Percentiles rank a stretch among this genome's conserved stretches.
These are phyloP conservation scores for Colletotrichum karsti DNA, from an alignment of 2,329 filamentous ascomycete genomes.

Conservation along the genomic window DNA sequence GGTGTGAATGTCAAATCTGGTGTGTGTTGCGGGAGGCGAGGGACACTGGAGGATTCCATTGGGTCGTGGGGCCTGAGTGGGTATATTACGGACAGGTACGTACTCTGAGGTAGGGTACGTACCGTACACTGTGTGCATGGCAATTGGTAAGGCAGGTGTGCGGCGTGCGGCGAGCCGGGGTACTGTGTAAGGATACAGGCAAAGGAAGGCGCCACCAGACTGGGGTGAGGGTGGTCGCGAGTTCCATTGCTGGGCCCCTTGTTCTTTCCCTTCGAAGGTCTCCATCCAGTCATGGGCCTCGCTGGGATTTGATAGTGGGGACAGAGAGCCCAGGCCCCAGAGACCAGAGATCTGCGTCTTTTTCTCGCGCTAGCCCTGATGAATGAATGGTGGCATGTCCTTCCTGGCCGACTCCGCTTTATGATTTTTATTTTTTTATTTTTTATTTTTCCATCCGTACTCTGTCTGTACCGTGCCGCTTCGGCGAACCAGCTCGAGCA, in stretches of 20 bases:
- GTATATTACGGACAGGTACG: too few species aligned
- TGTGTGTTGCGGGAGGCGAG: neutral
- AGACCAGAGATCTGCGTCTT: slow-evolving; percentile 31
- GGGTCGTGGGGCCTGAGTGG: too few species aligned
- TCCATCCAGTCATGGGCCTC: neutral
- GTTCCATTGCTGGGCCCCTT: neutral
- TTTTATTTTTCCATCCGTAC: too few species aligned
- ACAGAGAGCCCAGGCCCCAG: slow-evolving; percentile 21
- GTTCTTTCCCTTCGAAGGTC: slow-evolving; percentile 1
- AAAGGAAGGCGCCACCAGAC: neutral
- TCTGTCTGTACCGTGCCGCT: too few species aligned
- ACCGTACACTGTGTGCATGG: neutral
- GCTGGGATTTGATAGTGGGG: slow-evolving; percentile 2
- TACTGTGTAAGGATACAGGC: too few species aligned
- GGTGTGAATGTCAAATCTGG: too few species aligned
- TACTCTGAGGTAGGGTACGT: too few species aligned
- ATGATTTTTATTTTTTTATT: slow-evolving; percentile 2
- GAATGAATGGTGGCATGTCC: slow-evolving; percentile 2
- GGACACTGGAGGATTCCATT: too few species aligned
- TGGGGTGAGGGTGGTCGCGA: neutral
- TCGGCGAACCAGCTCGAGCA: slow-evolving; percentile 12
- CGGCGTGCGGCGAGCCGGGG: too few species aligned
- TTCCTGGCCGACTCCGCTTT: neutral
- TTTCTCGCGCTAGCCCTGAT: slow-evolving; percentile 26
- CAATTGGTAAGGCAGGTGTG: too few species aligned